Conservation (phyloP, 139 green algal species). For the Coelastrella sp. region DNA sequence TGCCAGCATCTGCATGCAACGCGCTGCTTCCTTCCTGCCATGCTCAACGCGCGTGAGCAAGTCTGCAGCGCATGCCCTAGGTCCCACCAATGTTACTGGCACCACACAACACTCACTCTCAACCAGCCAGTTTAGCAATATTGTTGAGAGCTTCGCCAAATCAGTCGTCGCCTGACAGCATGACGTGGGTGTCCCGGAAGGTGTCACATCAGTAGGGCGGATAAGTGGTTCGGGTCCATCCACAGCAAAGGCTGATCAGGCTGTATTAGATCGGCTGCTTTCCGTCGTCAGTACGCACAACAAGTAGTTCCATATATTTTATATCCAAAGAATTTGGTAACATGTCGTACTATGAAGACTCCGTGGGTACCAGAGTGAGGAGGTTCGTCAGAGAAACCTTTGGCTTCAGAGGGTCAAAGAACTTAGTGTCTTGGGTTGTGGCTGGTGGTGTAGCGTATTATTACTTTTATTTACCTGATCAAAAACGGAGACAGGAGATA, state of each 20-base stretch:
- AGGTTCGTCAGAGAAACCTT: slow-evolving; percentile 23
- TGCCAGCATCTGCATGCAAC: too few species aligned
- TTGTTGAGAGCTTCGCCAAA: too few species aligned
- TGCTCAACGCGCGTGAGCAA: neutral
- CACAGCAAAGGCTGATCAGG: too few species aligned
- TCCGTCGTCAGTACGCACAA: too few species aligned
- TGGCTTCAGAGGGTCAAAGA: slow-evolving; percentile 44
- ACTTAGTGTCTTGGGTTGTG: slow-evolving; percentile 46
- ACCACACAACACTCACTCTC: neutral
- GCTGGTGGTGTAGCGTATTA: slow-evolving; percentile 52
- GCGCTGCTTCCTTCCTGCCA: too few species aligned
- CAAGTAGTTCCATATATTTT: too few species aligned
- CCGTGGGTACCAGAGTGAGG: neutral
- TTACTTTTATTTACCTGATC: slow-evolving; percentile 45
- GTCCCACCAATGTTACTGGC: neutral
- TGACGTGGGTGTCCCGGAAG: too few species aligned
- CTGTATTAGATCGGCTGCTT: too few species aligned
- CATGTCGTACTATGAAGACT: slow-evolving; percentile 14
- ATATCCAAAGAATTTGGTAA: neutral
- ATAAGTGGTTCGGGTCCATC: too few species aligned
- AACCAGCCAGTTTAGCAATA: too few species aligned
- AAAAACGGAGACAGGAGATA: slow-evolving; percentile 6
- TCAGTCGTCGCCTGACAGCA: too few species aligned
- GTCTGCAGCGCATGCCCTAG: neutral
- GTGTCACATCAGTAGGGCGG: too few species aligned